Conservation (phyloP, 805 yeast species). For the Candida ovalis region DNA sequence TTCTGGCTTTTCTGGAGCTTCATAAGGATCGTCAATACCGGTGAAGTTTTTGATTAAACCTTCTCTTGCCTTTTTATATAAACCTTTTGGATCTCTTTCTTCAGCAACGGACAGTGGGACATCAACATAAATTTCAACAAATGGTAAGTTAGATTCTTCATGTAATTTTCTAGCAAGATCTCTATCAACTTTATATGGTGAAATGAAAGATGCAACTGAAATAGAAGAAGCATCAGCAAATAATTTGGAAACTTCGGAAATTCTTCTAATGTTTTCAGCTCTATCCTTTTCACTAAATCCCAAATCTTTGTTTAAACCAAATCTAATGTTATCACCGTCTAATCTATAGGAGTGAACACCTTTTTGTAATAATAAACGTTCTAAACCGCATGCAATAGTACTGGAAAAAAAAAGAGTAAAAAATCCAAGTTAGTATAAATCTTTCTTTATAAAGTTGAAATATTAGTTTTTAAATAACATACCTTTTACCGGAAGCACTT, state of each 20-base stretch:
- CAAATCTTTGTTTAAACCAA: slow-evolving; percentile 91
- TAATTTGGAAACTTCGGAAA: slow-evolving; percentile 88
- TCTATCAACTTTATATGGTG: slow-evolving; percentile 86
- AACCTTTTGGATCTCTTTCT: slow-evolving; percentile 95
- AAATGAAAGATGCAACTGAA: slow-evolving; percentile 86
- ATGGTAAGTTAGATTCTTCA: slow-evolving; percentile 68
- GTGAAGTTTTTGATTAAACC: slow-evolving; percentile 93
- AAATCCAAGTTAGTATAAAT: background rate
- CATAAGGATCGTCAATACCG: slow-evolving; percentile 94
- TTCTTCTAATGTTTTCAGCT: slow-evolving; percentile 92
- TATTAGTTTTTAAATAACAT: slow-evolving; percentile 24
- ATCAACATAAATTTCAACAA: slow-evolving; percentile 87
- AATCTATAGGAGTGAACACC: slow-evolving; percentile 77
- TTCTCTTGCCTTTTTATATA: slow-evolving; percentile 94
- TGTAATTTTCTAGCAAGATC: slow-evolving; percentile 83
- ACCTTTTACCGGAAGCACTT: slow-evolving; percentile 84
- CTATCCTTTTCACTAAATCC: slow-evolving; percentile 91
- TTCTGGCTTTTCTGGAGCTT: slow-evolving; percentile 84
- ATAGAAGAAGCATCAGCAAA: slow-evolving; percentile 91
- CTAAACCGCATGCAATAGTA: slow-evolving; percentile 92
- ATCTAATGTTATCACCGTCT: slow-evolving; percentile 93
- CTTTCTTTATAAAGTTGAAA: background rate
- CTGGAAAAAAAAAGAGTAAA: background rate
- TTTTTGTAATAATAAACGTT: slow-evolving; percentile 69
- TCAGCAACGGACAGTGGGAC: slow-evolving; percentile 95